A percentile compares a stretch with the other conserved stretches of the same genome.
phyloP scores from a whole-genome alignment of 139 green algal genomes.

The Edaphochlamys debaryana region DNA sequence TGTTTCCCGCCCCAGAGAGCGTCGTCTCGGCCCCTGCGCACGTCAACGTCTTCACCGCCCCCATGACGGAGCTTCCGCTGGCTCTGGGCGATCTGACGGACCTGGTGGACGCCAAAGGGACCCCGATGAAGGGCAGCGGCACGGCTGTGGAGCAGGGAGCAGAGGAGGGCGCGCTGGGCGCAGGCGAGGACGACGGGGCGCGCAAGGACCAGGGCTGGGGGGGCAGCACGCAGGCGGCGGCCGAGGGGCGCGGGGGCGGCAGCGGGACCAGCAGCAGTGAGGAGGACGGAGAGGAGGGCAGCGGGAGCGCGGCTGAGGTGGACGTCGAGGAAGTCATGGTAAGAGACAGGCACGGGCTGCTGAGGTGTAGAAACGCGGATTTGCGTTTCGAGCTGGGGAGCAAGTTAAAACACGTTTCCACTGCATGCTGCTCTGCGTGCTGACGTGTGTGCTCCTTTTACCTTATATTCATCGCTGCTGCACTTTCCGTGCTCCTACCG shows the following conservation, averaged over 20 bases:
- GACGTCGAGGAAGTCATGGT: neutral
- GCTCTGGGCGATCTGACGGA: conserved; percentile 52
- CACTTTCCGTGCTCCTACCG: no score
- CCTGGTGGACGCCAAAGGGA: conserved; percentile 47
- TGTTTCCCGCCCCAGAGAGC: no score
- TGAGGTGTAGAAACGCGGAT: no score
- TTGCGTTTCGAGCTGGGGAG: no score
- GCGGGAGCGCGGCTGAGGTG: neutral
- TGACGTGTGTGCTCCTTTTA: no score
- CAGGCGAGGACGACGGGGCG: no score
- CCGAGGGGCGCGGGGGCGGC: no score
- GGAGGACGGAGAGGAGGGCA: neutral
- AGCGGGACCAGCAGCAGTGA: neutral
- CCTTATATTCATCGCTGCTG: no score
- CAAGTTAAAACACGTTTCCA: no score
- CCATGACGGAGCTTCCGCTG: conserved; percentile 60
- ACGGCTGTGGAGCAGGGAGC: neutral
- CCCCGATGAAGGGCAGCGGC: conserved; percentile 17
- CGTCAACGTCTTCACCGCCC: conserved; percentile 58
- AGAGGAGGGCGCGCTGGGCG: no score
- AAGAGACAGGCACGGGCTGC: no score
- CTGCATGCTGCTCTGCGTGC: no score
- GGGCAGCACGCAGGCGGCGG: neutral
- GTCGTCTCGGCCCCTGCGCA: conserved; percentile 55
- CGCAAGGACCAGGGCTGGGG: conserved; percentile 27